Conservation (phyloP, 1,284 basidiomycete species). For the Melampsora larici-populina region DNA sequence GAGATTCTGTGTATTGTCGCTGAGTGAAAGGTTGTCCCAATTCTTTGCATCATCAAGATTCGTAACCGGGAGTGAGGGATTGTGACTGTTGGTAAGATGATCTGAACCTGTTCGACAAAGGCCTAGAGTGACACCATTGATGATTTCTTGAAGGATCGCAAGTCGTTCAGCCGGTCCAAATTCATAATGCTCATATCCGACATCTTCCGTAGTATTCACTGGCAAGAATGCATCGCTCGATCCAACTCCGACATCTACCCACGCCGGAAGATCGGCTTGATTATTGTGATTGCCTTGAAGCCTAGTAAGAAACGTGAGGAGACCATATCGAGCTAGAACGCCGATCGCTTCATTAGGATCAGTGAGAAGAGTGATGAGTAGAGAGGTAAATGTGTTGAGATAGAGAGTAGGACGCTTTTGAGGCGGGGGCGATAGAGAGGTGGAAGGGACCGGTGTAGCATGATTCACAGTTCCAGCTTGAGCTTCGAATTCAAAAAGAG, state of each 20-base stretch:
- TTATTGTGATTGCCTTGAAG: background rate
- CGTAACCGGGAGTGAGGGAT: background rate
- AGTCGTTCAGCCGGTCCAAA: constrained; percentile 9
- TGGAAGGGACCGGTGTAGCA: background rate
- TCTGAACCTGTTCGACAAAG: constrained; percentile 15
- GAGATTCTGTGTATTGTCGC: too few species aligned
- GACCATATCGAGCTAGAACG: constrained; percentile 18
- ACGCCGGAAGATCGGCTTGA: constrained; percentile 7
- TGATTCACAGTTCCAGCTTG: background rate
- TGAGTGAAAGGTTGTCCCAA: too few species aligned
- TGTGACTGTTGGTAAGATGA: background rate
- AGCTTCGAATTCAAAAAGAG: background rate
- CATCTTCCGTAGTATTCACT: constrained; percentile 6
- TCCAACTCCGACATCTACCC: constrained; percentile 15
- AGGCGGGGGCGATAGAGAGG: background rate
- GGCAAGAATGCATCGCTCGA: constrained; percentile 19
- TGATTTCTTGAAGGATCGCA: background rate
- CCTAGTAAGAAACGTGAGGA: constrained; percentile 26
- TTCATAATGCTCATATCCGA: constrained; percentile 16
- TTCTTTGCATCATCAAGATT: background rate
- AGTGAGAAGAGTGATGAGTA: constrained; percentile 23
- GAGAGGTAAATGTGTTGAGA: constrained; percentile 3
- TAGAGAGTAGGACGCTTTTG: constrained; percentile 30
- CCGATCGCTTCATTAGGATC: constrained; percentile 24
- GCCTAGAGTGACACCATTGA: background rate